phyloP scores from a whole-genome alignment of 2,329 filamentous ascomycete species.

The Arthrocladium fulminans region DNA sequence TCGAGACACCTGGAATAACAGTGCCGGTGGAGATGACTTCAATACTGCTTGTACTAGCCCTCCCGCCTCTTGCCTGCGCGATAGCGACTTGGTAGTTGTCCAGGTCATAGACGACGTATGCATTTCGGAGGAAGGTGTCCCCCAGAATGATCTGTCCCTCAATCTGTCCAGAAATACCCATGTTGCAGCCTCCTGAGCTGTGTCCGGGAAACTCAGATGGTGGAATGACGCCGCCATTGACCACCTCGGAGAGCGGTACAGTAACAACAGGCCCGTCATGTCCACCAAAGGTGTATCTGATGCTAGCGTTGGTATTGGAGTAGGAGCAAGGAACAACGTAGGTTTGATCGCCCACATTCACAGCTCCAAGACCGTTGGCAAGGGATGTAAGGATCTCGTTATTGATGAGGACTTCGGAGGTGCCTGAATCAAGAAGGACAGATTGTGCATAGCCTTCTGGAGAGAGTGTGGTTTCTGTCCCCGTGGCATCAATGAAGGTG shows the following conservation, averaged over 20 bases:
- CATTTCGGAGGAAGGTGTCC: constrained; percentile 66
- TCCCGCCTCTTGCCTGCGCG: constrained; percentile 48
- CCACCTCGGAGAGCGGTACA: constrained; percentile 43
- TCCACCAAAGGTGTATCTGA: constrained; percentile 47
- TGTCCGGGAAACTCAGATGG: constrained; percentile 38
- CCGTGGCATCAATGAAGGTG: constrained; percentile 33
- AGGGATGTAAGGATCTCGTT: constrained; percentile 47
- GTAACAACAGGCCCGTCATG: constrained; percentile 25
- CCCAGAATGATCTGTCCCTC: constrained; percentile 52
- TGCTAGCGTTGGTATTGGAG: constrained; percentile 29
- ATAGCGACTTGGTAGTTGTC: constrained; percentile 62
- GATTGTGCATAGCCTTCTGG: constrained; percentile 40
- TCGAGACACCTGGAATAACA: constrained; percentile 13
- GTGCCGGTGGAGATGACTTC: constrained; percentile 14
- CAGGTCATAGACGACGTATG: constrained; percentile 67
- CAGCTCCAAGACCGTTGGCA: constrained; percentile 48
- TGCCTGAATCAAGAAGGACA: constrained; percentile 65
- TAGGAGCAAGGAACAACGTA: constrained; percentile 38
- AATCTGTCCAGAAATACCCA: constrained; percentile 55
- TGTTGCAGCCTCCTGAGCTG: constrained; percentile 48
- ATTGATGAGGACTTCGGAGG: constrained; percentile 60
- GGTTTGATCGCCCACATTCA: constrained; percentile 32
- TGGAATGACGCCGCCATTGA: constrained; percentile 40
- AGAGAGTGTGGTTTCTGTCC: constrained; percentile 32
- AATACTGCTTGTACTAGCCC: constrained; percentile 12